A percentile compares a stretch with the other conserved stretches of the same genome.
These are phyloP conservation scores for Neofusicoccum laricinum DNA, from an alignment of 2,329 filamentous ascomycete species.

Conservation along the genomic window DNA sequence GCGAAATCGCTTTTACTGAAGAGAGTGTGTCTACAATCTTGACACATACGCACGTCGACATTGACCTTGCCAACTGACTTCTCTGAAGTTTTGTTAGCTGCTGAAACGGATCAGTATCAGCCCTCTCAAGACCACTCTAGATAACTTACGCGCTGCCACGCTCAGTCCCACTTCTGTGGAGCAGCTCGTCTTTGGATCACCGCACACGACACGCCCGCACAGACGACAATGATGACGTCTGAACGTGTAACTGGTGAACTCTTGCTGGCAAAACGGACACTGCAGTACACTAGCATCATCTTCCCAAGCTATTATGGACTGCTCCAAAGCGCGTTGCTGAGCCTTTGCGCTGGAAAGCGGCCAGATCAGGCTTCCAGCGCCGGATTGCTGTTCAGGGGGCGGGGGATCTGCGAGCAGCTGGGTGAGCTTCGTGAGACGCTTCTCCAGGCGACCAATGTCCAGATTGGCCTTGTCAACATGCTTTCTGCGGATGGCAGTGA, in stretches of 20 bases:
- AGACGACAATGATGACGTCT: conserved; percentile 91
- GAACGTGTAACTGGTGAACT: conserved; percentile 91
- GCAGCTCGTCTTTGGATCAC: conserved; percentile 78
- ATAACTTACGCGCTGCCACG: conserved; percentile 60
- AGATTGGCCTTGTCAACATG: conserved; percentile 81
- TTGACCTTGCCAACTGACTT: conserved; percentile 57
- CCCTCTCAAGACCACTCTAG: not conserved
- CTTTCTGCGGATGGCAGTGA: conserved; percentile 68
- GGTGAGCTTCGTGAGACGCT: conserved; percentile 85
- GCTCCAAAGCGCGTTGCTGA: conserved; percentile 77
- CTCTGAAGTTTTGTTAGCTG: conserved; percentile 34
- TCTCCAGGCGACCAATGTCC: conserved; percentile 86
- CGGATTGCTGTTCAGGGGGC: conserved; percentile 55
- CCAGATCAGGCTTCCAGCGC: conserved; percentile 52
- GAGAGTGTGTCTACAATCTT: conserved; percentile 73
- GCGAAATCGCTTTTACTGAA: conserved; percentile 76
- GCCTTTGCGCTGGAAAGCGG: conserved; percentile 63
- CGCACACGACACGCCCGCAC: conserved; percentile 90
- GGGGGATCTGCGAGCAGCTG: conserved; percentile 75
- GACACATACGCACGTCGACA: conserved; percentile 87
- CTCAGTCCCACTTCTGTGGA: conserved; percentile 81
- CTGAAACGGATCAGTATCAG: conserved; percentile 16
- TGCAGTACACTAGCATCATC: conserved; percentile 76
- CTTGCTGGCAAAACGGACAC: conserved; percentile 94
- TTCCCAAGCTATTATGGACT: conserved; percentile 92